Base-by-base conservation (phyloP, 306 rosid genomes). In the Vigna mungo region DNA sequence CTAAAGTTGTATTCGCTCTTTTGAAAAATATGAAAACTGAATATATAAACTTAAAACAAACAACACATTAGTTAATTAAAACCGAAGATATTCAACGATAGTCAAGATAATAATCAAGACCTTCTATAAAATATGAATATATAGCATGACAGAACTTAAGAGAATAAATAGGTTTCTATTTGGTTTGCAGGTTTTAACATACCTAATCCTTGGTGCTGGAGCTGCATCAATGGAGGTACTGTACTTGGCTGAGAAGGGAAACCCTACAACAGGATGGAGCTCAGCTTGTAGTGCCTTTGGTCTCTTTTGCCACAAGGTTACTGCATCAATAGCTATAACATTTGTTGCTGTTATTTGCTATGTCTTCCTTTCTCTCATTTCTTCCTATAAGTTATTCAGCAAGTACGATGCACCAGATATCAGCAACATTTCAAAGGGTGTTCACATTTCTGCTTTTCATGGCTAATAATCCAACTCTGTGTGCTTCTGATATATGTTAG, bases 371-470 rank as follows among this genome's bases (percentile, higher is more conserved):
- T 90, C 97, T 0, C 87, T 90, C 70, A 80, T 90, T 67, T 94
- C 98, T 34, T 92, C 98, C 6, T 94, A 94, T 73, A 91, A 87
- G 68, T 93, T 94, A 15, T 92, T 95, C 91, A 89, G 85, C 83
- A 92, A 81, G 72, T 95, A 83, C 75, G 88, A 83, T 54, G 84
- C 96, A 49, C 98, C 98, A 5, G 49, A 36, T 15, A 4, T 18
- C 9, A 68, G 17, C 74, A 68, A 74, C 62, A 80, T 88, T 74
- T 46, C 74, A 49, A 91, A 81, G 74, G 71, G 67, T 44, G 63
- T 30, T 76, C 70, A 78, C 13, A 59, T 25, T 46, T 73, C 78
- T 85, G 78, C 87, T 39, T 87, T 85, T 76, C 65, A 84, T 37
- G 89, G 61, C 51, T 86, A 62, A 81, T 36, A n/a, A n/a, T n/a